Percentiles rank a stretch among this genome's conserved stretches.
These are phyloP conservation scores for Agarophyton chilense DNA, from an alignment of 23 red algal species.

Conservation along the genomic window DNA sequence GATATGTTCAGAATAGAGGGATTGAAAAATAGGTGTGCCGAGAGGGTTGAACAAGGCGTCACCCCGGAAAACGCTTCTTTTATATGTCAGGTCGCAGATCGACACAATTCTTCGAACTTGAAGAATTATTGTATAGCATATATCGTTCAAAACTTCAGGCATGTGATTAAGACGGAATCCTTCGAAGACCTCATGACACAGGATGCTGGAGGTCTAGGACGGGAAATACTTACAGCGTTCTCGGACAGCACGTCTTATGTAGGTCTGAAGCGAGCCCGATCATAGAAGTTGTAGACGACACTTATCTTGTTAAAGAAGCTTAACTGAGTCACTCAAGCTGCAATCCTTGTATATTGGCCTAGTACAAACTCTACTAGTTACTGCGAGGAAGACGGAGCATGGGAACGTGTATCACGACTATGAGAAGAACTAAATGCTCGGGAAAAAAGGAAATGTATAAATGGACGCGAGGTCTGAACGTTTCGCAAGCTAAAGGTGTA, in stretches of 20 bases:
- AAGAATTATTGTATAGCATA: constrained; percentile 87
- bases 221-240: constrained; percentile 78
- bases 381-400: no score
- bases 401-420: no score
- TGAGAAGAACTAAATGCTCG: background rate
- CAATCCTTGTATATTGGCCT: no score
- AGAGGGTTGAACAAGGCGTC: constrained; percentile 75
- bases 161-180: constrained; percentile 81
- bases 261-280: constrained; percentile 38
- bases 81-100: constrained; percentile 83
- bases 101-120: constrained; percentile 66
- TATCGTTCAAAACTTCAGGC: constrained; percentile 86
- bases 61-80: constrained; percentile 82
- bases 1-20: constrained; percentile 93
- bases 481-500: no score
- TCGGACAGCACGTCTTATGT: constrained; percentile 64
- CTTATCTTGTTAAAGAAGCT: constrained; percentile 16
- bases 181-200: constrained; percentile 76
- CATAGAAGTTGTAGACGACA: constrained; percentile 8
- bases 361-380: no score
- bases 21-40: constrained; percentile 74
- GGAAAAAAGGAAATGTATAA: no score
- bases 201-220: constrained; percentile 81
- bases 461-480: no score
- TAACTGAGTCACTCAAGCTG: background rate